These are phyloP conservation scores for Artemisia argyi DNA, from an alignment of 129 eudicot genomes.

Conservation along the genomic window DNA sequence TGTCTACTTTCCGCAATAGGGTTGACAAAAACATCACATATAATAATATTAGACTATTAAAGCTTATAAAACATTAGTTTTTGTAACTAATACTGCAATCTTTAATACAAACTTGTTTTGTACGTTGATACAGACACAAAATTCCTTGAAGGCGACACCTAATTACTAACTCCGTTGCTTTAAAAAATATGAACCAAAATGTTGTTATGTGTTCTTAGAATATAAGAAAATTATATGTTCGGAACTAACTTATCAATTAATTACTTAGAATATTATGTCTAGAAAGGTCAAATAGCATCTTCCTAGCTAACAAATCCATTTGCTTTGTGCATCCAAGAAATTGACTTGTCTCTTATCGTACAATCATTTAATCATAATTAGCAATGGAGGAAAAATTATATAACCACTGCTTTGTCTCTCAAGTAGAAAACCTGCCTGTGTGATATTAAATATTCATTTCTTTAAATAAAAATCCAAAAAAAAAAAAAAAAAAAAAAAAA, in stretches of 20 bases:
- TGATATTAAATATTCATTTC: too few relatives aligned
- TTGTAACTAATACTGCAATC: neutral
- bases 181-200: neutral
- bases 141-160: conserved; percentile 21
- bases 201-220: conserved; percentile 2
- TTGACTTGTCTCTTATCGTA: neutral
- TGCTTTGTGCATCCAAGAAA: conserved; percentile 9
- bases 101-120: neutral
- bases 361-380: too few relatives aligned
- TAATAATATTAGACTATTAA: neutral
- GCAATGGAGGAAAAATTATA: too few relatives aligned
- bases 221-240: neutral
- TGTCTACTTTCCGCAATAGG: neutral
- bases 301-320: conserved; percentile 31
- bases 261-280: neutral
- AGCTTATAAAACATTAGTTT: too few relatives aligned
- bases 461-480: too few relatives aligned
- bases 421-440: too few relatives aligned
- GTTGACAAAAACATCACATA: conserved; percentile 7
- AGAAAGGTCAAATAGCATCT: conserved; percentile 12
- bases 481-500: too few relatives aligned
- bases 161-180: conserved; percentile 20
- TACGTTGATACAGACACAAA: neutral
- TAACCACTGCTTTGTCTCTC: too few relatives aligned
- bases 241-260: neutral